Conservation (phyloP, 345 rosid genomes). For the Brassica nigra region DNA sequence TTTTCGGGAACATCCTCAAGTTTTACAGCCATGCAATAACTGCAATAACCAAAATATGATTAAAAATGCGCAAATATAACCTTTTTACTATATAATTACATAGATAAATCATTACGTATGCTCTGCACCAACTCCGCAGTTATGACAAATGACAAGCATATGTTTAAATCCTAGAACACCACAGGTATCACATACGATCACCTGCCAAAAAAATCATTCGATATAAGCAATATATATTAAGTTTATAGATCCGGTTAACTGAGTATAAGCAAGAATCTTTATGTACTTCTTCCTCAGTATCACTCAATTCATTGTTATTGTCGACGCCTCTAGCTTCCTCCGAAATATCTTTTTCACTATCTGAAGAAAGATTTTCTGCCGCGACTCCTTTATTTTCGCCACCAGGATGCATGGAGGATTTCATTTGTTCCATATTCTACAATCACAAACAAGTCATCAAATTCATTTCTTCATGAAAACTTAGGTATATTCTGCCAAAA, state of each 20-base stretch:
- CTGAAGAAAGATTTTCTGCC: neutral
- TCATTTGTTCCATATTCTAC: neutral
- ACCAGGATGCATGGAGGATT: neutral
- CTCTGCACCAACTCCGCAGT: neutral
- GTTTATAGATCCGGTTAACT: neutral
- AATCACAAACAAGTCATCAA: neutral
- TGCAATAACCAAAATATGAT: neutral
- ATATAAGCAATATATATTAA: neutral
- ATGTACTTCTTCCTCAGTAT: neutral
- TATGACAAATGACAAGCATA: neutral
- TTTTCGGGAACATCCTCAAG: neutral
- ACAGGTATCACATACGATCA: neutral
- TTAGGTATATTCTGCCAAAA: neutral
- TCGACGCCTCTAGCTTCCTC: neutral
- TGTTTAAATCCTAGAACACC: neutral
- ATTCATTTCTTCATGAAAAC: neutral
- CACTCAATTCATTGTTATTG: neutral
- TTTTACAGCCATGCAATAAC: neutral
- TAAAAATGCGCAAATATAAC: neutral
- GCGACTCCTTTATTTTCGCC: neutral
- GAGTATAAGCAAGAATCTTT: neutral
- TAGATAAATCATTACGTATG: neutral
- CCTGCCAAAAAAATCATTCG: neutral
- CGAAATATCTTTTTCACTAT: neutral
- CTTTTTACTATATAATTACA: neutral